A percentile compares a stretch with the other conserved stretches of the same genome.
Evolutionary conservation across 75 land plant species (phyloP).

Genomic region (Chamaecyparis obtusa): DNA sequence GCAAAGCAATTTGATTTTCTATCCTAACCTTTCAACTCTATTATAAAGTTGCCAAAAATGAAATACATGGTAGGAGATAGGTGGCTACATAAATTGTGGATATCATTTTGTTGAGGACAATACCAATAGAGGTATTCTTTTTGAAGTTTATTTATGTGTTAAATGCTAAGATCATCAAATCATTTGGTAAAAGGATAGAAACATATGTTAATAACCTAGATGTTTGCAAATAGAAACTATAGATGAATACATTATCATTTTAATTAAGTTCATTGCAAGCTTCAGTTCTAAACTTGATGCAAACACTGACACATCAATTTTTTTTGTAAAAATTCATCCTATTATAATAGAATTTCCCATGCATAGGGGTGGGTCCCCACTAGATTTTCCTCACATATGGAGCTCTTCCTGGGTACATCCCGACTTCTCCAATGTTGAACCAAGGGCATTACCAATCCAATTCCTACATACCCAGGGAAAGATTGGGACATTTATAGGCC

Average conservation of each 20-base stretch:
- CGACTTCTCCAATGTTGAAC: no score
- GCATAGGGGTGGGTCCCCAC: no score
- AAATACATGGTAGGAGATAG: not conserved
- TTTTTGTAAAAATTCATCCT: no score
- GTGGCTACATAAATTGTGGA: not conserved
- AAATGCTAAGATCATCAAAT: not conserved
- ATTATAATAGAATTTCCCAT: no score
- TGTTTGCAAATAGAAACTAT: not conserved
- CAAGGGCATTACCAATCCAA: no score
- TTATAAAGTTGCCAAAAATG: not conserved
- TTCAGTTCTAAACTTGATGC: not conserved
- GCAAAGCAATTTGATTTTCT: not conserved
- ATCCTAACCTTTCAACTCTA: not conserved
- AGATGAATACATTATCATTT: not conserved
- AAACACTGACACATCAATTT: not conserved
- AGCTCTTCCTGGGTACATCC: no score
- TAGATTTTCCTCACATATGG: no score
- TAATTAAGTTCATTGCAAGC: not conserved
- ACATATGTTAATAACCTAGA: not conserved
- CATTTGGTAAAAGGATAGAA: not conserved
- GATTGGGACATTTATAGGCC: no score
- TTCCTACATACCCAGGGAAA: no score
- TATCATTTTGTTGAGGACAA: not conserved
- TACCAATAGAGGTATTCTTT: not conserved
- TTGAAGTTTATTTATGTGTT: not conserved